phyloP scores from a whole-genome alignment of 768 basidiomycete genomes.

The Boletus sp. region DNA sequence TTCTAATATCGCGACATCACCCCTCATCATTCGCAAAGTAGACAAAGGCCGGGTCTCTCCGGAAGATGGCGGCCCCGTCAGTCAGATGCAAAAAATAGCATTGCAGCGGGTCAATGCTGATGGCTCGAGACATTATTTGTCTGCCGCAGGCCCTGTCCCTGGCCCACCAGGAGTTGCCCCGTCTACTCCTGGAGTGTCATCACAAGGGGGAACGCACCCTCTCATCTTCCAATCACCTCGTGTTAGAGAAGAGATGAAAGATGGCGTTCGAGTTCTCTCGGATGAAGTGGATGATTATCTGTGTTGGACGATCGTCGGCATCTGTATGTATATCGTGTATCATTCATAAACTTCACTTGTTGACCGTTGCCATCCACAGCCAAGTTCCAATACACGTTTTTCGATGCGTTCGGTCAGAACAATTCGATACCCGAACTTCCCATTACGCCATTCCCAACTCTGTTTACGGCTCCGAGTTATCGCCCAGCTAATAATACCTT shows the following conservation, averaged over 20 bases:
- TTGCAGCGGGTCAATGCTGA: constrained; percentile 79
- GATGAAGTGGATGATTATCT: constrained; percentile 95
- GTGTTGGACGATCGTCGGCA: constrained; percentile 95
- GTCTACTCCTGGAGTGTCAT: constrained; percentile 70
- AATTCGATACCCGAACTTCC: constrained; percentile 71
- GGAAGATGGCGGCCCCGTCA: constrained; percentile 90
- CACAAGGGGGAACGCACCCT: constrained; percentile 78
- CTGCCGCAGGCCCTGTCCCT: constrained; percentile 81
- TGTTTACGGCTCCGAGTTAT: constrained; percentile 77
- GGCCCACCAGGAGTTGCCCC: constrained; percentile 69
- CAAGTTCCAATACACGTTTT: constrained; percentile 93
- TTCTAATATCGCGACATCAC: constrained; percentile 82
- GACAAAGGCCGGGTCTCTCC: constrained; percentile 83
- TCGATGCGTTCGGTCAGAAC: constrained; percentile 82
- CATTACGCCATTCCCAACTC: constrained; percentile 86
- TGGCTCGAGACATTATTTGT: constrained; percentile 83
- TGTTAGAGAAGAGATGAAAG: constrained; percentile 78
- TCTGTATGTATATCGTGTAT: constrained; percentile 56
- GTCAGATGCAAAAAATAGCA: constrained; percentile 96
- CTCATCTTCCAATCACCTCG: constrained; percentile 76
- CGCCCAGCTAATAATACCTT: constrained; percentile 68
- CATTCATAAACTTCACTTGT: constrained; percentile 8
- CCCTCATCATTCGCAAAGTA: constrained; percentile 86
- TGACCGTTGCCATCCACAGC: constrained; percentile 43
- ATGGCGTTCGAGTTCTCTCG: constrained; percentile 67